These are phyloP conservation scores for Tulasnella sp. DNA, from an alignment of 768 basidiomycete species.

Conservation along the genomic window DNA sequence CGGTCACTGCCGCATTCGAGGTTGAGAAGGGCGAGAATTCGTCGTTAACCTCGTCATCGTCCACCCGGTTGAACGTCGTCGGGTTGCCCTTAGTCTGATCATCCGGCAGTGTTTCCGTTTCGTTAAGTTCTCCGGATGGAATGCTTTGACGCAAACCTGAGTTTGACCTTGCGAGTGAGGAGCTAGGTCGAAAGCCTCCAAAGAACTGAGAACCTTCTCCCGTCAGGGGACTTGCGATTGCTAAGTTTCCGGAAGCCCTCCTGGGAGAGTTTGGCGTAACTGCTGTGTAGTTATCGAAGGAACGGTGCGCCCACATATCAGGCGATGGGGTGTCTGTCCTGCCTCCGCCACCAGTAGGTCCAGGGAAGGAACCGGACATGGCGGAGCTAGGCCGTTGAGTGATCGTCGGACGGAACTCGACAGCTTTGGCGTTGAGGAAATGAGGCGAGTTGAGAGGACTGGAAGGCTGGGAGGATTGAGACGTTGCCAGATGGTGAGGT, in stretches of 20 bases:
- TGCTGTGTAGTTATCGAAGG: constrained; percentile 30
- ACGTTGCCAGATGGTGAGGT: constrained; percentile 60
- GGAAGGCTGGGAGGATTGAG: constrained; percentile 35
- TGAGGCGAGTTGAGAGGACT: constrained; percentile 81
- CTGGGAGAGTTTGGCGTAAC: constrained; percentile 37
- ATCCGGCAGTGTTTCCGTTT: neutral
- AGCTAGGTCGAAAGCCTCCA: constrained; percentile 42
- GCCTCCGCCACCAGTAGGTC: constrained; percentile 32
- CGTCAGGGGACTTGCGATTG: constrained; percentile 81
- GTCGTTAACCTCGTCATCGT: constrained; percentile 31
- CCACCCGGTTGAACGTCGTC: neutral
- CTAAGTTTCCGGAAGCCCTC: constrained; percentile 47
- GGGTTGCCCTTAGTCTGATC: neutral
- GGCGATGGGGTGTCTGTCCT: constrained; percentile 79
- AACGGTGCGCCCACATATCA: constrained; percentile 77
- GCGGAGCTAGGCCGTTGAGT: constrained; percentile 39
- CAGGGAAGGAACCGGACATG: constrained; percentile 31
- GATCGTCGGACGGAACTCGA: constrained; percentile 75
- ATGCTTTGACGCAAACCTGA: constrained; percentile 13
- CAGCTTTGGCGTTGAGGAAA: constrained; percentile 79
- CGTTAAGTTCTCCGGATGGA: neutral
- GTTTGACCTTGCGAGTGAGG: constrained; percentile 49
- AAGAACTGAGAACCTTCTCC: constrained; percentile 35
- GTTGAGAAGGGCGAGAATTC: constrained; percentile 32
- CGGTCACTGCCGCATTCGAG: constrained; percentile 22